phyloP scores from a whole-genome alignment of 2,329 filamentous ascomycete genomes.

The Orbilia quercus region DNA sequence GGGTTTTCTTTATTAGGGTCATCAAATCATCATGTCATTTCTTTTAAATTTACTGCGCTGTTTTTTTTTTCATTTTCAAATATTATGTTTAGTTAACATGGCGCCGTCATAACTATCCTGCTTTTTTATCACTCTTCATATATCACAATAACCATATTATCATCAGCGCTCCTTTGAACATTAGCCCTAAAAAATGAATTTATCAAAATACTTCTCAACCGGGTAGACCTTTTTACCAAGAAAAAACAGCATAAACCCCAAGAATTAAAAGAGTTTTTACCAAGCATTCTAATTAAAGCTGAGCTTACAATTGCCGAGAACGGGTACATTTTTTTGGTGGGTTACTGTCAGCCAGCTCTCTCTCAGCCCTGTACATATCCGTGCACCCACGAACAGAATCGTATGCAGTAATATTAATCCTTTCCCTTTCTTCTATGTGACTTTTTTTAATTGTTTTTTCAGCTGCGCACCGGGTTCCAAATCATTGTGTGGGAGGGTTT shows the following conservation, averaged over 20 bases:
- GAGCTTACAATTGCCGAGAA: too few relatives aligned
- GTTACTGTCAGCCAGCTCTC: too few relatives aligned
- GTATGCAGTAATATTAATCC: too few relatives aligned
- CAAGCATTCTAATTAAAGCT: too few relatives aligned
- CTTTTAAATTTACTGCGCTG: neutral
- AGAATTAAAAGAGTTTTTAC: too few relatives aligned
- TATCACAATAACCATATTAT: slow-evolving; percentile 37
- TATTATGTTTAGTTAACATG: slow-evolving; percentile 20
- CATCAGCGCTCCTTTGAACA: slow-evolving; percentile 22
- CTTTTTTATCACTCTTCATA: slow-evolving; percentile 9
- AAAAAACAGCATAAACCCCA: too few relatives aligned
- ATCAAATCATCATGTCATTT: slow-evolving; percentile 23
- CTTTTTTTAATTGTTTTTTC: neutral
- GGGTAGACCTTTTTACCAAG: too few relatives aligned
- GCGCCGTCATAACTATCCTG: slow-evolving; percentile 42
- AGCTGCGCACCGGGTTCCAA: neutral
- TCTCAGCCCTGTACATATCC: too few relatives aligned
- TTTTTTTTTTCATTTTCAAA: slow-evolving; percentile 3
- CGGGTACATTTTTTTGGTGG: too few relatives aligned
- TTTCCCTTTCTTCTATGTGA: too few relatives aligned
- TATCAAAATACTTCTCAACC: too few relatives aligned
- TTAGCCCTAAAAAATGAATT: neutral
- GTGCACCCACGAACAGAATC: too few relatives aligned
- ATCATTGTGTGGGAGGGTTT: neutral
- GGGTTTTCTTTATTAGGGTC: slow-evolving; percentile 35